A percentile compares a stretch with the other conserved stretches of the same genome.
Conservation (phyloP, 345 rosid genomes). For the Atalantia buxifolia region DNA sequence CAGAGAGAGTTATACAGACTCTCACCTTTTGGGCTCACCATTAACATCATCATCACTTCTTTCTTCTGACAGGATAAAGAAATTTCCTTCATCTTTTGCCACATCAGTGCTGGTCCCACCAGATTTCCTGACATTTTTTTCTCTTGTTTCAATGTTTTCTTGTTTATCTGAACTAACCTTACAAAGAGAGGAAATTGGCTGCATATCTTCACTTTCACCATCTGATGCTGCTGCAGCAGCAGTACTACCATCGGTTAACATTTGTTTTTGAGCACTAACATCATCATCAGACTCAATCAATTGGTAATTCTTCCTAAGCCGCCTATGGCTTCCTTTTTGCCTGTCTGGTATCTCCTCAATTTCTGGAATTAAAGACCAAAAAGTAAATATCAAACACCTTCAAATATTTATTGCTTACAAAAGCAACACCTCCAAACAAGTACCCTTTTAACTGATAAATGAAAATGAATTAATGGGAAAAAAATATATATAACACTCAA, state of each 20-base stretch:
- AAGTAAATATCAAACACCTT: too few relatives aligned
- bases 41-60: background rate
- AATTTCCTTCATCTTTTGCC: slow-evolving; percentile 7
- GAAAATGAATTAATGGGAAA: too few relatives aligned
- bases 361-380: too few relatives aligned
- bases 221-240: slow-evolving; percentile 14
- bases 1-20: background rate
- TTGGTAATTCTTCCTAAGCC: slow-evolving; percentile 48
- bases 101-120: slow-evolving; percentile 11
- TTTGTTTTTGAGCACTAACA: slow-evolving; percentile 14
- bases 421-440: too few relatives aligned
- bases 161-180: slow-evolving; percentile 18
- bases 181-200: slow-evolving; percentile 22
- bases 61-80: background rate
- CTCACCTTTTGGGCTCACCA: slow-evolving; percentile 26
- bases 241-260: slow-evolving; percentile 12
- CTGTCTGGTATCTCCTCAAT: too few relatives aligned
- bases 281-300: slow-evolving; percentile 45
- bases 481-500: too few relatives aligned
- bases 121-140: slow-evolving; percentile 12
- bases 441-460: too few relatives aligned
- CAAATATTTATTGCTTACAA: too few relatives aligned
- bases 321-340: slow-evolving; percentile 20
- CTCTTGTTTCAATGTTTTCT: slow-evolving; percentile 15
- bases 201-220: slow-evolving; percentile 27